Conservation (phyloP, 2,329 filamentous ascomycete species). For the Phyllosticta citrichinensis region DNA sequence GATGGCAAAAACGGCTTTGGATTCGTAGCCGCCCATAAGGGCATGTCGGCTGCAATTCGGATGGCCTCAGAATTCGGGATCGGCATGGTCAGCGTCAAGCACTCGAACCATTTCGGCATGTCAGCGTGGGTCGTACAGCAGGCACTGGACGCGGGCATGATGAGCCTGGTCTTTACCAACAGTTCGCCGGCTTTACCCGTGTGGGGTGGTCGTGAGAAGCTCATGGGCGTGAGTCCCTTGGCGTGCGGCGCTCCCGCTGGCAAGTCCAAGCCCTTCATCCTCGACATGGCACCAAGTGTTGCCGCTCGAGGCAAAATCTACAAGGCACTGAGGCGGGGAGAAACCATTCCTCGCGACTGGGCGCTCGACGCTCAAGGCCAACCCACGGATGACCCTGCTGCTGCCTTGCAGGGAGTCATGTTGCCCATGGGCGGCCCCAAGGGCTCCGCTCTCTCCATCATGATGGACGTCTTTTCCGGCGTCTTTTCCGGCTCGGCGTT, state of each 20-base stretch:
- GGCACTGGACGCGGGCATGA: slow-evolving; percentile 57
- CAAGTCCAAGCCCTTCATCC: slow-evolving; percentile 51
- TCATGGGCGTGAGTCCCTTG: slow-evolving; percentile 66
- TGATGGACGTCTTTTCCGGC: slow-evolving; percentile 86
- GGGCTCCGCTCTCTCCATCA: slow-evolving; percentile 64
- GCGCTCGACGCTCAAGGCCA: slow-evolving; percentile 61
- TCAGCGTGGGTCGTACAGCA: slow-evolving; percentile 70
- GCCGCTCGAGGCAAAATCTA: slow-evolving; percentile 65
- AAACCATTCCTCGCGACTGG: slow-evolving; percentile 64
- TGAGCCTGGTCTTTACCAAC: slow-evolving; percentile 53
- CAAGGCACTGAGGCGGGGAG: slow-evolving; percentile 56
- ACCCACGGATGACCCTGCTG: slow-evolving; percentile 60
- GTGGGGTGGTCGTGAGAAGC: slow-evolving; percentile 57
- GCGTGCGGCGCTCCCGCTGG: slow-evolving; percentile 65
- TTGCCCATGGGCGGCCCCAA: slow-evolving; percentile 79
- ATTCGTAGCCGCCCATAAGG: slow-evolving; percentile 57
- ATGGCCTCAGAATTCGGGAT: slow-evolving; percentile 58
- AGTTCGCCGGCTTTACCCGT: slow-evolving; percentile 59
- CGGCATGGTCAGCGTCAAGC: slow-evolving; percentile 65
- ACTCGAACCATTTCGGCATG: slow-evolving; percentile 80
- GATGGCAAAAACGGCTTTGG: slow-evolving; percentile 64
- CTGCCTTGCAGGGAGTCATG: slow-evolving; percentile 69
- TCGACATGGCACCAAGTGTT: slow-evolving; percentile 65
- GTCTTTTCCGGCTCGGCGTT: slow-evolving; percentile 69
- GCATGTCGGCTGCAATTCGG: slow-evolving; percentile 57